Conservation (phyloP, 2,329 filamentous ascomycete genomes). For the Trichoderma oligosporum region DNA sequence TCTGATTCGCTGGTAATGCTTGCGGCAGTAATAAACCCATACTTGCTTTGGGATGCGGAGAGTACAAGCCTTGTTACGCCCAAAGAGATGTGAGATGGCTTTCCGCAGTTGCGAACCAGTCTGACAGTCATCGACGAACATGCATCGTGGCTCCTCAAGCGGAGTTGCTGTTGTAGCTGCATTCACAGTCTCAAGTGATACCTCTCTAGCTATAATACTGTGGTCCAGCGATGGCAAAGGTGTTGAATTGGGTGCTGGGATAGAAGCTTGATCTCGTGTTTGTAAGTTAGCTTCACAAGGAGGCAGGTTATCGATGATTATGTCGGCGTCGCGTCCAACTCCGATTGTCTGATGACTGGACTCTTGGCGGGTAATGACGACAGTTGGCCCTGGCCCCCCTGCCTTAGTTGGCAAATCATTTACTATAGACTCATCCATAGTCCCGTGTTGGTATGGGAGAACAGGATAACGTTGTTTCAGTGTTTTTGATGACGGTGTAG, state of each 20-base stretch:
- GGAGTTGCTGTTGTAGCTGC: not conserved
- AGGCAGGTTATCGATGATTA: not conserved
- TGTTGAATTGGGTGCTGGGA: not conserved
- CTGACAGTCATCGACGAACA: conserved; percentile 55
- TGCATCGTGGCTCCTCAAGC: conserved; percentile 39
- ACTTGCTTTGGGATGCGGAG: conserved; percentile 63
- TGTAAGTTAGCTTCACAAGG: not conserved
- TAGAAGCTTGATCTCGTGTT: not conserved
- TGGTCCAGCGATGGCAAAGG: not conserved
- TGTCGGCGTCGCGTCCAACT: not conserved
- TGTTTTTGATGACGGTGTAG: conserved; percentile 3
- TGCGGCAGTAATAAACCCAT: conserved; percentile 76
- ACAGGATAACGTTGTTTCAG: conserved; percentile 21
- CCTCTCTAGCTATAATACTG: not conserved
- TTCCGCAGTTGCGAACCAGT: conserved; percentile 64
- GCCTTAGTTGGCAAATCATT: not conserved
- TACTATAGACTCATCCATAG: conserved; percentile 17
- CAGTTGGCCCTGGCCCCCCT: not conserved
- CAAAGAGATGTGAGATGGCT: conserved; percentile 76
- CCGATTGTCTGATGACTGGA: not conserved
- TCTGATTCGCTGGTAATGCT: conserved; percentile 73
- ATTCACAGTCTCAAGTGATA: not conserved
- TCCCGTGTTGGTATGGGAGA: conserved; percentile 21
- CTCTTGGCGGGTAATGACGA: not conserved
- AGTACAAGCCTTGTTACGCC: conserved; percentile 76